phyloP scores from a whole-genome alignment of 306 rosid genomes.

The Hippophae tibetana region DNA sequence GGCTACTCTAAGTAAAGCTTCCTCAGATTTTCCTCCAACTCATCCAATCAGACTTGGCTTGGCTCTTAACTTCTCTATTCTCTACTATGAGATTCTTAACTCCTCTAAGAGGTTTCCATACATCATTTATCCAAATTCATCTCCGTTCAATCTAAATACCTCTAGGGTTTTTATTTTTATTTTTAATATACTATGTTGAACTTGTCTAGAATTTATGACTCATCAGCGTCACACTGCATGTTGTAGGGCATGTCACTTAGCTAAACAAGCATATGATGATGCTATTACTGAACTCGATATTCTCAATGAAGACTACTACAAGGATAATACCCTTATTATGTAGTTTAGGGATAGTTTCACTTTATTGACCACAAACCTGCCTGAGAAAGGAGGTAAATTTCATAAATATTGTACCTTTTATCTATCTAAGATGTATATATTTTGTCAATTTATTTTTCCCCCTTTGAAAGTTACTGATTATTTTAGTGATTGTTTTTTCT shows the following conservation, averaged over 20 bases:
- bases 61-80: slow-evolving; percentile 63
- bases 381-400: slow-evolving; percentile 44
- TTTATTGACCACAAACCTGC: slow-evolving; percentile 56
- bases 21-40: slow-evolving; percentile 46
- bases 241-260: slow-evolving; percentile 35
- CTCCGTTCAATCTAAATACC: neutral
- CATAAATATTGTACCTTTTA: neutral
- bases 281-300: slow-evolving; percentile 34
- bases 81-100: slow-evolving; percentile 63
- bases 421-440: neutral
- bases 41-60: slow-evolving; percentile 59
- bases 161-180: neutral
- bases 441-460: neutral
- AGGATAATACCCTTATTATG: slow-evolving; percentile 56
- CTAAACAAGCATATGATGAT: slow-evolving; percentile 38
- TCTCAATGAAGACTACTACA: slow-evolving; percentile 55
- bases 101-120: slow-evolving; percentile 49
- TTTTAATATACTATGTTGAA: neutral
- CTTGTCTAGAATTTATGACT: neutral
- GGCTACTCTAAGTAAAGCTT: slow-evolving; percentile 25
- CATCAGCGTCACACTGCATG: neutral
- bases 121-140: neutral
- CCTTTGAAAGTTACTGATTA: neutral
- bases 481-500: neutral
- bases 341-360: slow-evolving; percentile 69